Evolutionary conservation across 441 rosid genomes (phyloP), one percentile per base, ranked within the genome.

Genomic region (Capsella rubella): DNA sequence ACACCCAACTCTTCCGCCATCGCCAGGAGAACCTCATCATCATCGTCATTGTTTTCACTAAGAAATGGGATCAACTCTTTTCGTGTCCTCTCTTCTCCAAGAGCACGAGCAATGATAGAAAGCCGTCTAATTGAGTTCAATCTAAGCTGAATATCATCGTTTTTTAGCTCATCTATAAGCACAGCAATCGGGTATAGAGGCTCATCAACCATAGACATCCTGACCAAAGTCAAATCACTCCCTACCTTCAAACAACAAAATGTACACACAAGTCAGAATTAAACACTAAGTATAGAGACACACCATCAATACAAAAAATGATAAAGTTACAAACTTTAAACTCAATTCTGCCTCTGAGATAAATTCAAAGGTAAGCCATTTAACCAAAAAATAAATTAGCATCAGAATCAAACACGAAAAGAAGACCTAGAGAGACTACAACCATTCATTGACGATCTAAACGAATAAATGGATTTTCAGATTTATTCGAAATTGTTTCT

Each of bases 11-110:
- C 99, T 70, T 92, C 97, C 1, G 99, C 93, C 90, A 89, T 83
- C 1, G 95, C 97, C 45, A 90, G 89, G 73, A 92, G 90, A 37
- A 94, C 95, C 81, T 92, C 99, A 28, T 94, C 99, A 35, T 92
- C 99, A 14, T 94, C 97, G 5, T 94, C 97, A 54, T 94, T 90
- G 82, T 87, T 94, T 79, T 94, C 99, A 14, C 91, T 83, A n/a
- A 94, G 84, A 80, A 94, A 94, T 1, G 97, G 98, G 35, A 94
- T 87, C 76, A 94, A 72, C 76, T 94, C 99, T 81, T 85, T 91
- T 52, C 97, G 74, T 0, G 98, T 89, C 61, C 93, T 78, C 77
- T 94, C 98, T 75, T 94, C 98, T 5, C 97, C 97, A 8, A 94
- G 95, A 35, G 95, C 98, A 51, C 96, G 93, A 6, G 98, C 97